These are phyloP conservation scores for Dictyostelium discoideum DNA, from an alignment of 78 protist genomes.

Conservation along the genomic window DNA sequence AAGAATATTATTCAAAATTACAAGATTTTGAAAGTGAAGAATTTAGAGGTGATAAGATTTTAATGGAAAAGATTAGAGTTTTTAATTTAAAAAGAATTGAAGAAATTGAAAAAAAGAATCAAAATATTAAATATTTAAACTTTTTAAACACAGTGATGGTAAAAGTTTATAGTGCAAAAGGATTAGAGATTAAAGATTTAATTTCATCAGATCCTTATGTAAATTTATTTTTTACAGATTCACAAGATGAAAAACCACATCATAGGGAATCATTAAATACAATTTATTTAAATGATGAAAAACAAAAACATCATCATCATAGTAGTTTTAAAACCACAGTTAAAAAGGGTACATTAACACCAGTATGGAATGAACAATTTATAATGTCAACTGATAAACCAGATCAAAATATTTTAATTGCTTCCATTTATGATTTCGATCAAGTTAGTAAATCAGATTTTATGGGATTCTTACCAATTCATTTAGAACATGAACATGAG, in stretches of 20 bases:
- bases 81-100: background rate
- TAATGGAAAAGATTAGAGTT: background rate
- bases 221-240: background rate
- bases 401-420: slow-evolving; percentile 3
- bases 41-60: background rate
- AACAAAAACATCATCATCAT: background rate
- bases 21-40: slow-evolving; percentile 11
- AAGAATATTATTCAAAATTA: slow-evolving; percentile 9
- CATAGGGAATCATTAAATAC: background rate
- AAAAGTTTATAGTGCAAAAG: background rate
- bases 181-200: background rate
- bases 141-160: background rate
- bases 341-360: slow-evolving; percentile 19
- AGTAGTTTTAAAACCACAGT: slow-evolving; percentile 21
- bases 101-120: background rate
- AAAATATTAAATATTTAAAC: background rate
- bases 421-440: slow-evolving; percentile 32
- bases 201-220: slow-evolving; percentile 19
- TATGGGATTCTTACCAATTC: slow-evolving; percentile 17
- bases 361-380: slow-evolving; percentile 55
- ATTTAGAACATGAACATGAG: background rate
- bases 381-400: background rate
- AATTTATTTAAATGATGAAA: background rate
- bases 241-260: background rate
- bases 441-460: slow-evolving; percentile 41